A percentile compares a stretch with the other conserved stretches of the same genome.
Conservation (phyloP, 208 protist species). For the Crithidia brevicula region DNA sequence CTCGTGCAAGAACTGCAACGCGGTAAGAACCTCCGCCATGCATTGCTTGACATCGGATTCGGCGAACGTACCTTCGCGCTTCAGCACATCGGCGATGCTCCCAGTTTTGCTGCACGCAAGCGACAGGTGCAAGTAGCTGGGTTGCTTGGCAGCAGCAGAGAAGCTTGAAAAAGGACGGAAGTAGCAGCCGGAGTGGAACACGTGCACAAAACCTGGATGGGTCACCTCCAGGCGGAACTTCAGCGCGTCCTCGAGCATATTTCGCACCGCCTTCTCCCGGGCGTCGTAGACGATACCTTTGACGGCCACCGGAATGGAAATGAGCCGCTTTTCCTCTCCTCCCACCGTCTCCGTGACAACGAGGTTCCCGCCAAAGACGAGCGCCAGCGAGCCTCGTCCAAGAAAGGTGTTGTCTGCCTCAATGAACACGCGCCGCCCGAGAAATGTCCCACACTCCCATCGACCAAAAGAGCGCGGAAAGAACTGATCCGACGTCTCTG, state of each 20-base stretch:
- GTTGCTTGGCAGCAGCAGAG: background rate
- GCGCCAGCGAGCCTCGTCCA: slow-evolving; percentile 20
- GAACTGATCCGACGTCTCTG: background rate
- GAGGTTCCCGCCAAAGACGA: slow-evolving; percentile 24
- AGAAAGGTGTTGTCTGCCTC: slow-evolving; percentile 12
- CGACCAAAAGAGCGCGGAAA: slow-evolving; percentile 19
- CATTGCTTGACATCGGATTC: slow-evolving; percentile 24
- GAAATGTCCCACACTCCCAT: slow-evolving; percentile 35
- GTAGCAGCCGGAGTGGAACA: slow-evolving; percentile 21
- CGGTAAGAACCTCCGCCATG: slow-evolving; percentile 44
- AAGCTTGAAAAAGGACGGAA: background rate
- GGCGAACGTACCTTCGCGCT: slow-evolving; percentile 23
- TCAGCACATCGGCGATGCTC: slow-evolving; percentile 34
- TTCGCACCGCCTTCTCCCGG: slow-evolving; percentile 10
- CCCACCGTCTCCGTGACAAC: slow-evolving; percentile 16
- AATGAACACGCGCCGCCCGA: slow-evolving; percentile 25
- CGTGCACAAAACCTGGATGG: slow-evolving; percentile 28
- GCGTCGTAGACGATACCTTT: slow-evolving; percentile 29
- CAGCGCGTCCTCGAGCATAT: slow-evolving; percentile 14
- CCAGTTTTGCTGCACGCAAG: slow-evolving; percentile 26
- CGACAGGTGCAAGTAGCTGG: slow-evolving; percentile 14
- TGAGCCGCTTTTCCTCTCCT: slow-evolving; percentile 12
- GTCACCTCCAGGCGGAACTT: slow-evolving; percentile 16
- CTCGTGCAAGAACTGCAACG: slow-evolving; percentile 67
- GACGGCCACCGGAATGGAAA: slow-evolving; percentile 25